These are phyloP conservation scores for Papilionanthe hybrid DNA, from an alignment of 116 monocot genomes.

Conservation along the genomic window DNA sequence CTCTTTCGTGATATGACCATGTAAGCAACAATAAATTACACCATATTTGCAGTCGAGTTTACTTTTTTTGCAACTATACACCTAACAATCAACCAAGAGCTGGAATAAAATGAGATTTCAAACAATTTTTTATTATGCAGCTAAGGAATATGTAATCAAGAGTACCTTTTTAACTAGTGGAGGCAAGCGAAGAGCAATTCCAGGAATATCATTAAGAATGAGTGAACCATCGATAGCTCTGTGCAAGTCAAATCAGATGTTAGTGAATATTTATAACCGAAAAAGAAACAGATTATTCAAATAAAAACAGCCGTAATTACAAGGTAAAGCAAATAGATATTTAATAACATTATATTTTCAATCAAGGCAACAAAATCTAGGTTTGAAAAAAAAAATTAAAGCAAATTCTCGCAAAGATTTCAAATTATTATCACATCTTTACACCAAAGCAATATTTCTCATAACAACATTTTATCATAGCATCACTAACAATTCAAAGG, in stretches of 20 bases:
- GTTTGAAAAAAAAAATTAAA: not conserved
- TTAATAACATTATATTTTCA: not conserved
- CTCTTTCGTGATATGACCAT: not conserved
- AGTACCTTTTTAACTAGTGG: conserved; percentile 22
- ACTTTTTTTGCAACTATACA: not conserved
- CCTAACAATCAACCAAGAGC: not conserved
- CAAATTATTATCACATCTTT: not conserved
- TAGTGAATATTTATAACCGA: not conserved
- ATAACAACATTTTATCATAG: not conserved
- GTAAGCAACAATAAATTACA: not conserved
- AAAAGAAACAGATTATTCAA: not conserved
- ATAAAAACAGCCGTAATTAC: not conserved
- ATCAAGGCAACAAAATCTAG: not conserved
- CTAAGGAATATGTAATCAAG: not conserved
- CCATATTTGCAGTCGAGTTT: not conserved
- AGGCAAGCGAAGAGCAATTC: conserved; percentile 22
- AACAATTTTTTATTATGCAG: not conserved
- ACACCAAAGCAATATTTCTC: not conserved
- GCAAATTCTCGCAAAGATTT: not conserved
- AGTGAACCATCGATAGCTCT: conserved; percentile 23
- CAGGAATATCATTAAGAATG: conserved; percentile 16
- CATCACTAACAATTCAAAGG: not conserved
- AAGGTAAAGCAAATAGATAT: not conserved
- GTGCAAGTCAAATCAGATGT: not conserved
- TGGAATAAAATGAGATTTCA: not conserved